A percentile compares a stretch with the other conserved stretches of the same genome.
phyloP scores from a whole-genome alignment of 2,329 filamentous ascomycete species.

The Phoma sp. region DNA sequence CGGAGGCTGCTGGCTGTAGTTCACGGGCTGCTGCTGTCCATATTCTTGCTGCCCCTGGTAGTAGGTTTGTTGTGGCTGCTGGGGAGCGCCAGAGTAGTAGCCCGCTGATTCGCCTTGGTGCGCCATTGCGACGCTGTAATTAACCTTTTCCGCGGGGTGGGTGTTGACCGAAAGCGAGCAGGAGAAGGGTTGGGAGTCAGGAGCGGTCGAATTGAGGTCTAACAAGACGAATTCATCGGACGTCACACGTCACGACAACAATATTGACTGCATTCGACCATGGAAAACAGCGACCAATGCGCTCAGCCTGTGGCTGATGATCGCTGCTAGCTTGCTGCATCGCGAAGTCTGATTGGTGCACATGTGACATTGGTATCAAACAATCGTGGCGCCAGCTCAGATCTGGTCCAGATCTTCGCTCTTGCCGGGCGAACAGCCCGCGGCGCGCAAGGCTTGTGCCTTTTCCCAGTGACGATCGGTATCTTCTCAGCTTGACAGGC shows the following conservation, averaged over 20 bases:
- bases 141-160: neutral
- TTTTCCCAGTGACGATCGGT: constrained; percentile 5
- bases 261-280: constrained; percentile 9
- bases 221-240: constrained; percentile 18
- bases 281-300: constrained; percentile 12
- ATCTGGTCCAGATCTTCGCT: constrained; percentile 9
- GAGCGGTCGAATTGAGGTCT: constrained; percentile 7
- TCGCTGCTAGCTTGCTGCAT: constrained; percentile 10
- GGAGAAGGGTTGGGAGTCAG: neutral
- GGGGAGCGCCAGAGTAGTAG: constrained; percentile 45
- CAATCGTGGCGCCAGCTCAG: constrained; percentile 11
- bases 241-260: constrained; percentile 23
- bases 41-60: constrained; percentile 33
- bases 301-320: constrained; percentile 21
- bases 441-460: constrained; percentile 11
- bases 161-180: neutral
- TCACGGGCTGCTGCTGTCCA: constrained; percentile 22
- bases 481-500: constrained; percentile 6
- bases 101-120: constrained; percentile 44
- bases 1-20: constrained; percentile 41
- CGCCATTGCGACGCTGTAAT: constrained; percentile 31
- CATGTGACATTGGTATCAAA: constrained; percentile 3
- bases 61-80: constrained; percentile 32
- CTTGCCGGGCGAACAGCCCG: constrained; percentile 1
- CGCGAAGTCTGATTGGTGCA: constrained; percentile 2